Base-by-base conservation (phyloP, 176 grass and related monocot genomes). In the Eragrostis curvula region DNA sequence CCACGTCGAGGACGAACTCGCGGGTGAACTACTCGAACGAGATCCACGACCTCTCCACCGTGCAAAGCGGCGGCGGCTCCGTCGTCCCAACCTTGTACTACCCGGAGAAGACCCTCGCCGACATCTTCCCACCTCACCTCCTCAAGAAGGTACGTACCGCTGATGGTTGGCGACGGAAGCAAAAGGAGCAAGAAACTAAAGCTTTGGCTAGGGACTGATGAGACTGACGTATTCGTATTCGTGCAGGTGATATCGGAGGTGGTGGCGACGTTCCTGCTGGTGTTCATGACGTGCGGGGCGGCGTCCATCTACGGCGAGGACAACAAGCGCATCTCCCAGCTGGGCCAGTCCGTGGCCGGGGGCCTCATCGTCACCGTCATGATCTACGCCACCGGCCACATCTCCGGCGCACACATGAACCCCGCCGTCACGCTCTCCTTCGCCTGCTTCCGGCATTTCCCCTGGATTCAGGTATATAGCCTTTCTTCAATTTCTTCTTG, bases 361-460 rank as follows among this genome's bases (percentile, higher is more conserved):
- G 97, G 97, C 0, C 89, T 99, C 69, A 90, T 88, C 74, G 91
- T 99, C 76, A 96, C 88, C 68, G 97, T 87, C 72, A 90, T 99
- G 89, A 92, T 99, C 73, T 99, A 99, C 84, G 85, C 97, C 23
- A 86, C 94, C 17, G 93, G 97, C 2, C 97, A 99, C 87, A 89
- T 99, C 76, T 99, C 97, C 63, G 97, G 93, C 58, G 97, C 93
- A 0, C 97, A 99, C 79, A 91, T 99, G 90, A 99, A 99, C 84
- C 97, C 93, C 6, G 93, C 97, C 32, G 93, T 99, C 85, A 99
- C 97, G 13, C 84, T 99, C 23, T 90, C 97, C 76, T 96, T 96
- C 78, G 97, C 97, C 14, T 83, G 80, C 27, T 99, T 87, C 62
- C 81, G 91, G 43, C 90, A 90, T 88, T 99, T 99, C 56, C 97